Evolutionary conservation across 805 yeast genomes (phyloP), one percentile per base, ranked within the genome.

Genomic region (Cyberlindnera sargentensis): DNA sequence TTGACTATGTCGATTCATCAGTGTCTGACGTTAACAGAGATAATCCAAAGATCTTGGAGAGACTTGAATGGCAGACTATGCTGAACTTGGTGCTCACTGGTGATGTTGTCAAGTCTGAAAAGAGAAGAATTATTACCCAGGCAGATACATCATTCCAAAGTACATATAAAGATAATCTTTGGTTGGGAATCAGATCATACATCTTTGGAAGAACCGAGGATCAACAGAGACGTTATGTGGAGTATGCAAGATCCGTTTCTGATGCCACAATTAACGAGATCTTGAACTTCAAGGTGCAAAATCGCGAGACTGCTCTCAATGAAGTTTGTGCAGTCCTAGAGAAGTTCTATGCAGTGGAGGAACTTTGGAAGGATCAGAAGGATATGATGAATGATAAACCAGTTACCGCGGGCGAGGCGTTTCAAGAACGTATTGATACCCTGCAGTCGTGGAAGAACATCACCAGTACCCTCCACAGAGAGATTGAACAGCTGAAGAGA

Each of bases 41-140:
- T 4, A 62, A 65, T 42, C 63, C 68, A 6, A 50, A 56, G 25
- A 79, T 82, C 6, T 55, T 80, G 8, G 97, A 89, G 58, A 72
- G 98, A 39, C 68, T 90, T 9, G 96, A 89, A 64, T 93, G 99
- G 99, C 98, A 93, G 63, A 77, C 91, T 0, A 88, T 93, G 95
- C 71, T 93, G 39, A 75, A 85, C 8, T 75, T 89, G 3, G 98
- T 93, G 4, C 73, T 93, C 31, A 91, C 95, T 3, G 98, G 99
- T 52, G 98, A 93, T 62, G 95, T 93, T 42, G 89, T 93, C 23
- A 76, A 83, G 31, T 82, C 91, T 9, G 99, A 93, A 57, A 93
- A 91, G 64, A 82, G 86, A 4, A 82, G 82, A 62, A 71, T 85
- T 43, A 79, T 76, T 11, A 75, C 73, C 41, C 80, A 71, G 45